Percentiles rank a stretch among this genome's conserved stretches.
phyloP scores from a whole-genome alignment of 2,329 filamentous ascomycete genomes.

The Apiospora rasikravindrae region DNA sequence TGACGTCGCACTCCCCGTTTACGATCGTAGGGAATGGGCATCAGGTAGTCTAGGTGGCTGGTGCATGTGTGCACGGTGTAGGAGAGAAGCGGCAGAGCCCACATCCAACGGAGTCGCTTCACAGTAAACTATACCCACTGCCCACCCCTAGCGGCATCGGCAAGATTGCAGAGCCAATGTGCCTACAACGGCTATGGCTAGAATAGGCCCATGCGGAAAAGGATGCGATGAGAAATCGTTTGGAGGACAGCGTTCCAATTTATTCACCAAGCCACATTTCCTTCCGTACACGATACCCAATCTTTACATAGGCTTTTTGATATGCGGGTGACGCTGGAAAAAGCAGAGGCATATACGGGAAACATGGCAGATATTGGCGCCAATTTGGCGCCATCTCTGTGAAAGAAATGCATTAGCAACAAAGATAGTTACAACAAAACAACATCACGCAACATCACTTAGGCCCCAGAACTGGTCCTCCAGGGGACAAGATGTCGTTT shows the following conservation, averaged over 20 bases:
- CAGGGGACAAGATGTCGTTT: neutral
- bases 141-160: neutral
- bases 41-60: constrained; percentile 83
- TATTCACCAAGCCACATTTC: constrained; percentile 13
- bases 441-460: neutral
- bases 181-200: neutral
- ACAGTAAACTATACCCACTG: neutral
- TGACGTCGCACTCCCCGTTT: constrained; percentile 78
- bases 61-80: constrained; percentile 86
- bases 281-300: constrained; percentile 21
- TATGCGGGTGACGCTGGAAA: constrained; percentile 12
- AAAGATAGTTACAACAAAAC: constrained; percentile 16
- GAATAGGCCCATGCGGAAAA: neutral
- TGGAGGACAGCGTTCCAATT: neutral
- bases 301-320: constrained; percentile 14
- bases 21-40: constrained; percentile 87
- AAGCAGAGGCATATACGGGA: constrained; percentile 12
- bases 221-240: neutral
- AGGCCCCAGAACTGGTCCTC: neutral
- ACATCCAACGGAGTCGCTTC: neutral
- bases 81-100: constrained; percentile 64
- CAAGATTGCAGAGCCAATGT: neutral
- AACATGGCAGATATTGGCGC: neutral
- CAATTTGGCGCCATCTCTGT: neutral
- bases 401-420: constrained; percentile 12